Evolutionary conservation across 768 basidiomycete species (phyloP).

Genomic region (Termitomyces heimii): DNA sequence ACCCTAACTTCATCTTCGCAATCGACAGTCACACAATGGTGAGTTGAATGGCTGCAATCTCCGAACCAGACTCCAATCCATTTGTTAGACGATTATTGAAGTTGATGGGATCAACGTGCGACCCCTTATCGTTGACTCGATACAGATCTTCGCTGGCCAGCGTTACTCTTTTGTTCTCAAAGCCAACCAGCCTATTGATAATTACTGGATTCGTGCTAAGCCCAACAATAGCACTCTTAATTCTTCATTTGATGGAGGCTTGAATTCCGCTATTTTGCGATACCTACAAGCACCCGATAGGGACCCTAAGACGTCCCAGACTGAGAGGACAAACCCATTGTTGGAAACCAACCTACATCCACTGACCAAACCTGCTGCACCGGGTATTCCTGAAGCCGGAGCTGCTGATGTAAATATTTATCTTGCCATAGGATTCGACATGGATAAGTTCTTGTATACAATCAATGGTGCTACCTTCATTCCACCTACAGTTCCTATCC

Average conservation of each 20-base stretch:
- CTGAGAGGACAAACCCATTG: constrained; percentile 14
- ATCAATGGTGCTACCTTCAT: constrained; percentile 26
- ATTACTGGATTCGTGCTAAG: constrained; percentile 34
- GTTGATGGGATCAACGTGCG: constrained; percentile 27
- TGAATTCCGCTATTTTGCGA: constrained; percentile 51
- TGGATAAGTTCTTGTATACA: constrained; percentile 11
- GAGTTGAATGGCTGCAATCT: no score
- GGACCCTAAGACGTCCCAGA: constrained; percentile 24
- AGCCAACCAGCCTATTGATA: constrained; percentile 30
- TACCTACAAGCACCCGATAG: constrained; percentile 21
- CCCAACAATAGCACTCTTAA: constrained; percentile 16
- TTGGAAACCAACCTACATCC: constrained; percentile 19
- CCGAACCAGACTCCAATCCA: no score
- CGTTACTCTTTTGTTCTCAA: constrained; percentile 30
- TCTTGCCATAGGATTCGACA: constrained; percentile 15
- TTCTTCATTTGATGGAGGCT: constrained; percentile 28
- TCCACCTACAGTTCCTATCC: constrained; percentile 41
- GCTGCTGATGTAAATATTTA: constrained; percentile 18
- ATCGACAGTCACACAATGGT: constrained; percentile 31
- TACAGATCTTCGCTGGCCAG: constrained; percentile 35
- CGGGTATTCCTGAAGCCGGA: constrained; percentile 9
- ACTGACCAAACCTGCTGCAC: constrained; percentile 6
- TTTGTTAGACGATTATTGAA: constrained; percentile 29
- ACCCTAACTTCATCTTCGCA: constrained; percentile 36
- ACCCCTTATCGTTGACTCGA: constrained; percentile 29